phyloP scores from a whole-genome alignment of 805 yeast genomes.

The Candida nanaspora region DNA sequence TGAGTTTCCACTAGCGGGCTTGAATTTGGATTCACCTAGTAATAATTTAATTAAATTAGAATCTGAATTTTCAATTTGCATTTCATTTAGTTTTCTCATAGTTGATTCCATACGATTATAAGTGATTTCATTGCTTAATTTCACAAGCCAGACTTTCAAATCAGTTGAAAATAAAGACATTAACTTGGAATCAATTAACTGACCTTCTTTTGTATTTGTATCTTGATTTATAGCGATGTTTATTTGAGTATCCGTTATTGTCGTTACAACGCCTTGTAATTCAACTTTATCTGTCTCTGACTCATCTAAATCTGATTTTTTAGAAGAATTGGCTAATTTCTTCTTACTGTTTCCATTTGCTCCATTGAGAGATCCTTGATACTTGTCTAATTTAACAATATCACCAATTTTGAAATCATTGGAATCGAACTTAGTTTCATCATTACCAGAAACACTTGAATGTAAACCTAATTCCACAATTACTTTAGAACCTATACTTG shows the following conservation, averaged over 20 bases:
- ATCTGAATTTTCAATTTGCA: constrained; percentile 26
- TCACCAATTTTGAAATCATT: constrained; percentile 70
- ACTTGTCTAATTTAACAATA: constrained; percentile 54
- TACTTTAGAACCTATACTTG: constrained; percentile 75
- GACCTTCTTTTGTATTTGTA: constrained; percentile 15
- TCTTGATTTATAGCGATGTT: constrained; percentile 55
- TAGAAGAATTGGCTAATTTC: constrained; percentile 24
- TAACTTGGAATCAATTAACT: constrained; percentile 41
- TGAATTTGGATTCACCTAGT: constrained; percentile 35
- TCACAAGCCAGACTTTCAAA: constrained; percentile 57
- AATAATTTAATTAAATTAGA: constrained; percentile 37
- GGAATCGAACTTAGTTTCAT: constrained; percentile 20
- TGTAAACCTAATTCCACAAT: constrained; percentile 58
- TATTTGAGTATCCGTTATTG: constrained; percentile 37
- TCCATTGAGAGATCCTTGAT: constrained; percentile 21
- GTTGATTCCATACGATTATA: constrained; percentile 76
- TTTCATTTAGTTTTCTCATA: constrained; percentile 54
- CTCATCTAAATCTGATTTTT: constrained; percentile 18
- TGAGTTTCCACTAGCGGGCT: constrained; percentile 13
- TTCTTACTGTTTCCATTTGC: constrained; percentile 10
- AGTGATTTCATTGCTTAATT: constrained; percentile 61
- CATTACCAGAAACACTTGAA: constrained; percentile 31
- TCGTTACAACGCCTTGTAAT: constrained; percentile 62
- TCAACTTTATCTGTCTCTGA: constrained; percentile 16
- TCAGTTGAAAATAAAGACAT: constrained; percentile 37